Percentiles rank a stretch among this genome's conserved stretches.
These are phyloP conservation scores for Baeospora myosura DNA, from an alignment of 1,284 basidiomycete genomes.

Conservation along the genomic window DNA sequence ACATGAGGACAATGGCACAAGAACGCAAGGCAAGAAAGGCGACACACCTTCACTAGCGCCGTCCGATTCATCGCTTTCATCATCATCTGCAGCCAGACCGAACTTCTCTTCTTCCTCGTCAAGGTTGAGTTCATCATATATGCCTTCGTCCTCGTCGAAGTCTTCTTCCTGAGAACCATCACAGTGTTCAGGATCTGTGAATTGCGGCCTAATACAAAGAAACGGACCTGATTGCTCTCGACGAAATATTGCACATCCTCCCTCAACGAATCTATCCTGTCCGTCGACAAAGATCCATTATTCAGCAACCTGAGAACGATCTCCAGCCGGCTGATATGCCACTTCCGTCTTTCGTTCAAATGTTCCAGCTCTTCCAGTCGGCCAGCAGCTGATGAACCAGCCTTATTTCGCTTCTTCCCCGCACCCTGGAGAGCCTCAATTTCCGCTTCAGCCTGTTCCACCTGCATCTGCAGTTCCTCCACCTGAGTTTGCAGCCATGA, in stretches of 20 bases:
- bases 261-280: conserved; percentile 78
- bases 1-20: conserved; percentile 1
- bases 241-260: conserved; percentile 98
- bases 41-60: conserved; percentile 66
- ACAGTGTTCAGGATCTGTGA: conserved; percentile 7
- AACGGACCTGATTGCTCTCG: conserved; percentile 86
- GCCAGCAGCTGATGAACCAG: conserved; percentile 54
- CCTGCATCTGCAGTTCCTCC: conserved; percentile 89
- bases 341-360: conserved; percentile 90
- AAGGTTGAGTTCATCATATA: conserved; percentile 97
- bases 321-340: conserved; percentile 93
- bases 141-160: conserved; percentile 95
- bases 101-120: conserved; percentile 96
- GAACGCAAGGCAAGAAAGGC: conserved; percentile 5
- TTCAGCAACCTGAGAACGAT: conserved; percentile 90
- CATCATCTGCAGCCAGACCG: conserved; percentile 72
- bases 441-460: conserved; percentile 93
- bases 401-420: conserved; percentile 84
- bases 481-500: conserved; percentile 84
- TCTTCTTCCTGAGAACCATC: conserved; percentile 83
- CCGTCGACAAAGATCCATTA: conserved; percentile 84
- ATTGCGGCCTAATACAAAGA: conserved; percentile 5
- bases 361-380: conserved; percentile 80
- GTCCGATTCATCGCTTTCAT: conserved; percentile 64
- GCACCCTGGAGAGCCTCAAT: conserved; percentile 79